phyloP scores from a whole-genome alignment of 768 basidiomycete genomes.

The Pisolithus microcarpus region DNA sequence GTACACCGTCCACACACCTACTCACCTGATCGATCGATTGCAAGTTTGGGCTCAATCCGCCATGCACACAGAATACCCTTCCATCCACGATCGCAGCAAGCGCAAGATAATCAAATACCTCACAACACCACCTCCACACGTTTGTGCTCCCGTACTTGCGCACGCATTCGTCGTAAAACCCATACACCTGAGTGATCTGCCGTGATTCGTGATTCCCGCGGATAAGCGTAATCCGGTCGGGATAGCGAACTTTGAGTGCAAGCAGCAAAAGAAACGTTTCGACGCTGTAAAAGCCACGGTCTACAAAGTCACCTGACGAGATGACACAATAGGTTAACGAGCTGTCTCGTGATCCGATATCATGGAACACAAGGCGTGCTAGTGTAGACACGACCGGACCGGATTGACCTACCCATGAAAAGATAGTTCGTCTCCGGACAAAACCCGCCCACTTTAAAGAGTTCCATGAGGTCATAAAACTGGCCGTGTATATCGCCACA shows the following conservation, averaged over 20 bases:
- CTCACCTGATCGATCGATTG: constrained; percentile 82
- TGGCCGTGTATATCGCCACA: constrained; percentile 98
- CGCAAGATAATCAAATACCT: constrained; percentile 96
- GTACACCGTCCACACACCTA: constrained; percentile 11
- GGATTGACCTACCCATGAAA: constrained; percentile 72
- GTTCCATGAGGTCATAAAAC: constrained; percentile 93
- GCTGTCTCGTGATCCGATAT: background rate
- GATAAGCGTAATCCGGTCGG: constrained; percentile 94
- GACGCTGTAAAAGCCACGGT: constrained; percentile 94
- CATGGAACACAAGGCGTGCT: constrained; percentile 8
- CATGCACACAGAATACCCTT: constrained; percentile 94
- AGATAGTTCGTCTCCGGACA: constrained; percentile 94
- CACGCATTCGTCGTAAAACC: constrained; percentile 95
- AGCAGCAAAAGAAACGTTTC: constrained; percentile 94
- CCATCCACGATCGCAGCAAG: constrained; percentile 96
- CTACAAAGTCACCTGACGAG: constrained; percentile 86
- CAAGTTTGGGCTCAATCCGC: constrained; percentile 87
- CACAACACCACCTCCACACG: constrained; percentile 98
- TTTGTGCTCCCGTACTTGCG: constrained; percentile 90
- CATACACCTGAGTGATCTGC: constrained; percentile 95
- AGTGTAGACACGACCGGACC: constrained; percentile 2
- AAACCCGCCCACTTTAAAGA: constrained; percentile 88
- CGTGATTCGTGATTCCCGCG: constrained; percentile 97
- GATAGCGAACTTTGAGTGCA: constrained; percentile 94
- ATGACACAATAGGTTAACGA: background rate